Percentiles rank a stretch among this genome's conserved stretches.
Conservation (phyloP, 495 filamentous ascomycete species). For the Aspergillus avenaceus region DNA sequence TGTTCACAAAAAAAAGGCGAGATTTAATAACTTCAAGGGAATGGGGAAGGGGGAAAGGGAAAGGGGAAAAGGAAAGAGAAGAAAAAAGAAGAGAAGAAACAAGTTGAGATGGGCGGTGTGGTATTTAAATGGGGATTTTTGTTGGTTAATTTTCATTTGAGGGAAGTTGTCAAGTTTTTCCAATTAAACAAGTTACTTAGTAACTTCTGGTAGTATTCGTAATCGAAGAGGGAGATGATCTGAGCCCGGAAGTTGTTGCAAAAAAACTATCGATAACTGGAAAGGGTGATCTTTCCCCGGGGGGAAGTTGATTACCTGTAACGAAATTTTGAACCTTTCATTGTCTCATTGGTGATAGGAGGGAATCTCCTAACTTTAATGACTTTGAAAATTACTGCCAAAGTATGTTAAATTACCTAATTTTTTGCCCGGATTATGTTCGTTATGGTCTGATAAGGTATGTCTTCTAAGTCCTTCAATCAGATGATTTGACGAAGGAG, state of each 20-base stretch:
- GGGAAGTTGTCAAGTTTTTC: too few species aligned
- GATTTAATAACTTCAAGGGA: background rate
- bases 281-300: constrained; percentile 3
- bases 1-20: background rate
- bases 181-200: too few species aligned
- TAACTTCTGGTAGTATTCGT: background rate
- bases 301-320: background rate
- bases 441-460: background rate
- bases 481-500: too few species aligned
- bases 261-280: background rate
- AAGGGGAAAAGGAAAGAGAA: background rate
- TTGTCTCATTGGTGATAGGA: background rate
- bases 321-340: too few species aligned
- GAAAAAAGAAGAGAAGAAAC: background rate
- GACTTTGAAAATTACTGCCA: background rate
- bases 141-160: too few species aligned
- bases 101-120: background rate
- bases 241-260: too few species aligned
- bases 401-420: background rate
- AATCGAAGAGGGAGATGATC: background rate
- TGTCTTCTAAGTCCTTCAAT: too few species aligned
- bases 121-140: background rate
- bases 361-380: background rate
- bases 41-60: background rate
- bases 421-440: background rate